Percentiles rank a stretch among this genome's conserved stretches.
Evolutionary conservation across 106 monocot species (phyloP).

Genomic region (Hemerocallis citrina): DNA sequence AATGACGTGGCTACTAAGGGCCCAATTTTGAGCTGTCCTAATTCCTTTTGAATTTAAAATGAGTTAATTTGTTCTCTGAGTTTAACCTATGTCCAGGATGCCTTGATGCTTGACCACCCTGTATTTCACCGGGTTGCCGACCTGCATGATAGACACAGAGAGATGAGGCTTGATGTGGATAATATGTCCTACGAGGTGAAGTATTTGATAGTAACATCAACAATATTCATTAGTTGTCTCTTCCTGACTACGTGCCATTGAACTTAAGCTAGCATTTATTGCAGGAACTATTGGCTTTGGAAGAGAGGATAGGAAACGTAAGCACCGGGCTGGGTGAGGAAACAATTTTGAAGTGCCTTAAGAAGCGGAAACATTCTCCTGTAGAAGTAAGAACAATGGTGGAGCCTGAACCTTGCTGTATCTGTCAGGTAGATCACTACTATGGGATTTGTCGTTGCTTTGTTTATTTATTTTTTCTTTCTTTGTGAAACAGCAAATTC

Average conservation of each 20-base stretch:
- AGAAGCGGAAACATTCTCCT: constrained; percentile 24
- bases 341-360: constrained; percentile 44
- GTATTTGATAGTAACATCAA: neutral
- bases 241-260: neutral
- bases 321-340: constrained; percentile 76
- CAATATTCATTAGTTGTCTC: neutral
- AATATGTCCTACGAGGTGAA: constrained; percentile 90
- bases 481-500: too few relatives aligned
- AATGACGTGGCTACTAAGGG: too few relatives aligned
- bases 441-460: neutral
- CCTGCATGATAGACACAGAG: constrained; percentile 70
- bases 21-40: too few relatives aligned
- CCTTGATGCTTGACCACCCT: constrained; percentile 22
- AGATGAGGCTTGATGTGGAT: constrained; percentile 85
- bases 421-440: constrained; percentile 32
- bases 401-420: constrained; percentile 42
- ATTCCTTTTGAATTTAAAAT: too few relatives aligned
- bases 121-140: constrained; percentile 32
- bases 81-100: too few relatives aligned
- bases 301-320: constrained; percentile 81
- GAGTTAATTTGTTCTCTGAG: too few relatives aligned
- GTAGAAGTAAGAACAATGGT: neutral
- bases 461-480: neutral
- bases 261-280: neutral
- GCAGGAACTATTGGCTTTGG: constrained; percentile 80